Evolutionary conservation across 2,329 filamentous ascomycete species (phyloP), one percentile per base, ranked within the genome.

Genomic region (Fusarium xyrophilum): DNA sequence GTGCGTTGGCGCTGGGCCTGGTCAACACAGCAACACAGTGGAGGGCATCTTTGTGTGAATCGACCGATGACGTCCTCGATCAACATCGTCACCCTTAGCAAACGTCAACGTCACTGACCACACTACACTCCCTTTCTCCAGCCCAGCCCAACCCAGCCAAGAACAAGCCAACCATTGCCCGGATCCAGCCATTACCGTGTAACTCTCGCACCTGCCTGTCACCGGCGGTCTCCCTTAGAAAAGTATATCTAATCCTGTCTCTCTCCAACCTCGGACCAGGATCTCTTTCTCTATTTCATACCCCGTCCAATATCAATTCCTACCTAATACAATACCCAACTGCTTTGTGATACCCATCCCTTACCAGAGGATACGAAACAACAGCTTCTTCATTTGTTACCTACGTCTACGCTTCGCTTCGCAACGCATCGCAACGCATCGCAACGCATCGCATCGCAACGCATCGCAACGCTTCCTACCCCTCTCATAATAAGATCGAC

Each of bases 21-120:
- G 65, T 63, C 44, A 54, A 68, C 47, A 32, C 53, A 30, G 23
- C 44, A 54, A 68, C 47, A 32, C 53, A 30, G 23, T 43, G 40
- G 23, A 27, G 43, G 27, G 43, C 10, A 60, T 58, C 59, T 56
- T 56, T 56, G 50, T 43, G 48, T 27, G 52, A 65, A 69, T 71
- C 67, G 63, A 43, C 62, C 56, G 66, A 79, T 79, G 77, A 79
- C 77, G 77, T 77, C 75, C 68, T 74, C 68, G 73, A 75, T 74
- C 71, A 73, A 48, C 58, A 47, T 50, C 33, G 60, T 68, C 68
- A 69, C 72, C 67, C 73, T 71, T 67, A 69, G 68, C 68, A 70
- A 78, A 78, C 77, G 75, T 78, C 77, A 78, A 78, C 77, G 77
- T 78, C 77, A 78, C 76, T 72, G 56, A 65, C 32, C 69, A 48